Percentiles rank a stretch among this genome's conserved stretches.
Evolutionary conservation across 2,329 filamentous ascomycete genomes (phyloP).

Genomic region (Aspergillus fumigatus): DNA sequence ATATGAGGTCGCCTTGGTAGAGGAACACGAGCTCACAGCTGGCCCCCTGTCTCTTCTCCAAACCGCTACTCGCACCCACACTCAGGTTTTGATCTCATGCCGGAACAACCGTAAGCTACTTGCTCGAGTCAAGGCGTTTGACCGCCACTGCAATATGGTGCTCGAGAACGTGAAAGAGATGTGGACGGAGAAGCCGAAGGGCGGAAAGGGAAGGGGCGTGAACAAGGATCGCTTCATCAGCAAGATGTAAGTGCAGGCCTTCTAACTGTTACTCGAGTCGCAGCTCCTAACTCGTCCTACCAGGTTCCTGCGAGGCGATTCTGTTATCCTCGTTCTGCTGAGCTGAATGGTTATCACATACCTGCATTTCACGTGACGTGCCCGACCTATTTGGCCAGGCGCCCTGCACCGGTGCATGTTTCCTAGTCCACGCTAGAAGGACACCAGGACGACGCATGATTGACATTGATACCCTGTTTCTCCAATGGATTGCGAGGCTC

Average conservation of each 20-base stretch:
- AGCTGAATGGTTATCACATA: conserved; percentile 51
- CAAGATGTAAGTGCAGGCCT: conserved; percentile 68
- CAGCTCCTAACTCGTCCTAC: not conserved
- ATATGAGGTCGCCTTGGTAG: conserved; percentile 80
- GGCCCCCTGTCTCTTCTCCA: conserved; percentile 90
- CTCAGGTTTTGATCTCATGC: conserved; percentile 93
- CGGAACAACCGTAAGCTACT: conserved; percentile 98
- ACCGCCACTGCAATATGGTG: conserved; percentile 99
- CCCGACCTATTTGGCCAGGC: conserved; percentile 1
- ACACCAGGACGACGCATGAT: conserved; percentile 14
- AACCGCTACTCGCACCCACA: conserved; percentile 90
- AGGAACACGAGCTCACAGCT: conserved; percentile 74
- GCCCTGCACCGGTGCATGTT: not conserved
- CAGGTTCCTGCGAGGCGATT: conserved; percentile 82
- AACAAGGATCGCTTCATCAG: conserved; percentile 99
- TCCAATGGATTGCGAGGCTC: not conserved
- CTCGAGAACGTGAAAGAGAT: conserved; percentile 98
- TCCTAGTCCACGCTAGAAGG: conserved; percentile 6
- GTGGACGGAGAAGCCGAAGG: conserved; percentile 94
- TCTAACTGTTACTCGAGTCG: not conserved
- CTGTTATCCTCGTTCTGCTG: conserved; percentile 79
- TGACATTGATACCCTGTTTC: conserved; percentile 28
- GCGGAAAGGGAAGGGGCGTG: conserved; percentile 85
- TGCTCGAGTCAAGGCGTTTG: conserved; percentile 95
- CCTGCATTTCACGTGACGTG: conserved; percentile 4